phyloP scores from a whole-genome alignment of 1,284 basidiomycete genomes.

The Prillingera fragicola region DNA sequence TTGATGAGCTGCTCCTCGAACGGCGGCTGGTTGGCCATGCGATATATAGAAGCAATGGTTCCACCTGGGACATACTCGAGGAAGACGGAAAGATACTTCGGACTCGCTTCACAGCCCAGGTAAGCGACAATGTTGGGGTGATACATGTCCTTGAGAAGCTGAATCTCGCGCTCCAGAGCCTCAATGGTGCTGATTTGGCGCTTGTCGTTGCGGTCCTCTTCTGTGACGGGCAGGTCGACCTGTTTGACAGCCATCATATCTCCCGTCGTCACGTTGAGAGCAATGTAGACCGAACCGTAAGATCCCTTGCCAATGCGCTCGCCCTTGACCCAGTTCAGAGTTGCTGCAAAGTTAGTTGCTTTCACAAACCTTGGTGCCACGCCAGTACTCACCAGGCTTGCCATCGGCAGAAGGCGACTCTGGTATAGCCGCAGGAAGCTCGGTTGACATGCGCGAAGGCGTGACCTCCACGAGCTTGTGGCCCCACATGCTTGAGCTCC shows the following conservation, averaged over 20 bases:
- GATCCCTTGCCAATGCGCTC: constrained; percentile 96
- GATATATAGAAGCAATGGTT: constrained; percentile 85
- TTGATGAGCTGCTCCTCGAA: constrained; percentile 81
- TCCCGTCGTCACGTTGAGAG: constrained; percentile 93
- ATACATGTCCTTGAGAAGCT: constrained; percentile 91
- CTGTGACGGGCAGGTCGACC: constrained; percentile 87
- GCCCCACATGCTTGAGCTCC: constrained; percentile 95
- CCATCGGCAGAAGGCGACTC: constrained; percentile 25
- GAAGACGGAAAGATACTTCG: constrained; percentile 89
- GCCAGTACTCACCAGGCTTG: constrained; percentile 20
- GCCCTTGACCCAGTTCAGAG: constrained; percentile 98
- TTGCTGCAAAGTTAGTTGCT: constrained; percentile 53
- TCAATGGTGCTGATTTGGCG: constrained; percentile 82
- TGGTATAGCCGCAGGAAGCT: constrained; percentile 49
- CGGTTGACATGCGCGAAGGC: constrained; percentile 54
- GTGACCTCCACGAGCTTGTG: constrained; percentile 89
- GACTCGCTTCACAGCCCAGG: constrained; percentile 82
- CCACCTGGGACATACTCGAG: constrained; percentile 98
- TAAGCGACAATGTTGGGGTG: constrained; percentile 97
- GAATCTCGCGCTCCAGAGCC: constrained; percentile 88
- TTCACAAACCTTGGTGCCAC: constrained; percentile 5
- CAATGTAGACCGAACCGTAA: constrained; percentile 92
- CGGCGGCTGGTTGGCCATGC: constrained; percentile 71
- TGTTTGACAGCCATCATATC: constrained; percentile 99
- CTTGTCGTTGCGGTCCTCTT: constrained; percentile 80